Evolutionary conservation across 495 filamentous ascomycete species (phyloP), one percentile per base, ranked within the genome.

Genomic region (Glutinoglossum americanum): DNA sequence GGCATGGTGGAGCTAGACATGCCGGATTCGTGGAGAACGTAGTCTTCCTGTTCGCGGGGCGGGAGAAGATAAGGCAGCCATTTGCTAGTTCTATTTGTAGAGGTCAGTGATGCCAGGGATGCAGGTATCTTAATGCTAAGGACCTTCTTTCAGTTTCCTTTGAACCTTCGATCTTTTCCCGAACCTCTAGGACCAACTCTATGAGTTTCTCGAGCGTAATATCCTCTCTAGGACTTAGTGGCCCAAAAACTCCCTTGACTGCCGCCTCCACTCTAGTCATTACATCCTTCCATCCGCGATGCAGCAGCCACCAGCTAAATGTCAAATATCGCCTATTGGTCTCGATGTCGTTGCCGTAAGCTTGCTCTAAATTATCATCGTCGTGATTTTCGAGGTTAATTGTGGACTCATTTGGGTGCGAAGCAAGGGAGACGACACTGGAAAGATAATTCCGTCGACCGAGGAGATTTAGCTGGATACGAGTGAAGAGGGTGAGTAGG

Each of bases 231-330:
- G 87, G 86, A 62, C 85, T 89, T 39, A 94, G 71, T 55, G 81
- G 71, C 0, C 87, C 86, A 67, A 95, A 97, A 27, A 87, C 82
- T 56, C 94, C 83, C 61, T 81, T 82, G 23, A 97, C 92, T 0
- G 87, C 85, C 1, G 68, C 66, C 62, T 84, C 81, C 41, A 99
- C 87, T 57, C 81, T 82, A 57, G 78, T 72, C 79, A 84, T 82
- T 57, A 97, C 70, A 49, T 83, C 75, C 59, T 80, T 81, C 82
- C 87, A 95, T 57, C 92, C 92, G 39, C 81, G 80, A 70, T 97
- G 87, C 45, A 99, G 75, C 25, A 99, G 72, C 92, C 92, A 97
- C 93, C 93, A 99, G 65, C 85, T 90, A 68, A 97, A 94, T 55
- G 87, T 88, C 37, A 99, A 76, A 66, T 96, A 99, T 61, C 83